Evolutionary conservation across 768 basidiomycete species (phyloP).

Genomic region (Mycena olivaceomarginata): DNA sequence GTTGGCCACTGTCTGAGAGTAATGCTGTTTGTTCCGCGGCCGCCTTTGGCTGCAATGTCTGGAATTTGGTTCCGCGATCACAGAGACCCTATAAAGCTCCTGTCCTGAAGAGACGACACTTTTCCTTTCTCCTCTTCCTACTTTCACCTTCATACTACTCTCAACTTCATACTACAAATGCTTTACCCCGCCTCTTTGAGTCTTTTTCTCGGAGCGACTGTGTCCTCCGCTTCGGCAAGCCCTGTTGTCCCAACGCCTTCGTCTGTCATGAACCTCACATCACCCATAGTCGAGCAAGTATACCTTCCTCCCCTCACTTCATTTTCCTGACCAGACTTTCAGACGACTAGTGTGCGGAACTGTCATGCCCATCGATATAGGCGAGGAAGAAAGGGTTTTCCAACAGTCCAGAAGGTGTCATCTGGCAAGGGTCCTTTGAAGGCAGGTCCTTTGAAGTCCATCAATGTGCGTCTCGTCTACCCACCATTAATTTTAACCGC

Average conservation of each 20-base stretch:
- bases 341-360: not conserved
- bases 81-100: not conserved
- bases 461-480: too few species aligned
- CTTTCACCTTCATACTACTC: too few species aligned
- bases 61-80: not conserved
- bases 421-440: not conserved
- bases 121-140: not conserved
- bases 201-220: slow-evolving; percentile 1
- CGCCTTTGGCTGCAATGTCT: too few species aligned
- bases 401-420: not conserved
- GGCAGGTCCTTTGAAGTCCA: too few species aligned
- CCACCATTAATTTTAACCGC: too few species aligned
- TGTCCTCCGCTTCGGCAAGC: not conserved
- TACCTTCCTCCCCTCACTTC: not conserved
- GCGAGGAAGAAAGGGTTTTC: not conserved
- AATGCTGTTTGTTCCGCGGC: too few species aligned
- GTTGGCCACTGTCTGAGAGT: too few species aligned
- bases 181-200: slow-evolving; percentile 22
- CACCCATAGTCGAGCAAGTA: too few species aligned
- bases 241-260: not conserved
- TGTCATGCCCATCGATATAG: not conserved
- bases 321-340: not conserved
- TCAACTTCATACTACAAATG: slow-evolving; percentile 16
- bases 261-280: not conserved
- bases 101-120: not conserved